phyloP scores from a whole-genome alignment of 2,329 filamentous ascomycete genomes.

The Gaeumannomyces tritici region DNA sequence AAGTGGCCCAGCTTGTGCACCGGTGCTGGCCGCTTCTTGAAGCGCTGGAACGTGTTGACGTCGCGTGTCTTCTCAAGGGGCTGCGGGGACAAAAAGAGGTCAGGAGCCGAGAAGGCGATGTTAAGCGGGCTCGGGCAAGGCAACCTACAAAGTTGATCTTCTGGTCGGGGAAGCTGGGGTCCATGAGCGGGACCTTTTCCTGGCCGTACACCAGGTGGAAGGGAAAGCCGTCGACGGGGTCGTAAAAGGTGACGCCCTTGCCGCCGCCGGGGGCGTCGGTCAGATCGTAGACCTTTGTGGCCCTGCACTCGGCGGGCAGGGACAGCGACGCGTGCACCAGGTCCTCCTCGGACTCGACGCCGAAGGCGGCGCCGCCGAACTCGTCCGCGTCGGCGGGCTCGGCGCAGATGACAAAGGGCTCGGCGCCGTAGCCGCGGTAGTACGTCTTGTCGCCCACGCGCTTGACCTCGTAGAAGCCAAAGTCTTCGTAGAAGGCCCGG shows the following conservation, averaged over 20 bases:
- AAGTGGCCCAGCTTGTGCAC: conserved; percentile 45
- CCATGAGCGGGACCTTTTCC: conserved; percentile 23
- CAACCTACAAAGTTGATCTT: conserved; percentile 37
- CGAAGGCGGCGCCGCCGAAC: conserved; percentile 49
- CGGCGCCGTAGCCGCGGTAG: conserved; percentile 50
- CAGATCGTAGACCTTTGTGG: conserved; percentile 37
- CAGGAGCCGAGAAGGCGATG: not conserved
- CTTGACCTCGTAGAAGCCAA: conserved; percentile 33
- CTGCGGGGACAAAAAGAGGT: conserved; percentile 22
- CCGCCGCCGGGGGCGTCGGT: conserved; percentile 44
- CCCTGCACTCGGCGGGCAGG: conserved; percentile 35
- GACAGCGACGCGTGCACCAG: conserved; percentile 37
- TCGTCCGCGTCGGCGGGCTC: conserved; percentile 32
- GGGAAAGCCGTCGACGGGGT: conserved; percentile 45
- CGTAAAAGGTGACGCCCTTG: conserved; percentile 39
- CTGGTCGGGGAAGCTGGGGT: conserved; percentile 30
- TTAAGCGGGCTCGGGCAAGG: too few relatives aligned
- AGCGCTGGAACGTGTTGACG: conserved; percentile 39
- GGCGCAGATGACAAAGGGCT: conserved; percentile 50
- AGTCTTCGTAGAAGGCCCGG: conserved; percentile 33
- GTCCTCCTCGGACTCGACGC: conserved; percentile 45
- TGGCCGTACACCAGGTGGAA: conserved; percentile 51
- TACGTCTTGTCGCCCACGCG: conserved; percentile 36
- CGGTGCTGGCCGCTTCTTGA: conserved; percentile 29
- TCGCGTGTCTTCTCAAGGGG: conserved; percentile 41